Conservation (phyloP, 306 rosid genomes). For the Morella rubra region DNA sequence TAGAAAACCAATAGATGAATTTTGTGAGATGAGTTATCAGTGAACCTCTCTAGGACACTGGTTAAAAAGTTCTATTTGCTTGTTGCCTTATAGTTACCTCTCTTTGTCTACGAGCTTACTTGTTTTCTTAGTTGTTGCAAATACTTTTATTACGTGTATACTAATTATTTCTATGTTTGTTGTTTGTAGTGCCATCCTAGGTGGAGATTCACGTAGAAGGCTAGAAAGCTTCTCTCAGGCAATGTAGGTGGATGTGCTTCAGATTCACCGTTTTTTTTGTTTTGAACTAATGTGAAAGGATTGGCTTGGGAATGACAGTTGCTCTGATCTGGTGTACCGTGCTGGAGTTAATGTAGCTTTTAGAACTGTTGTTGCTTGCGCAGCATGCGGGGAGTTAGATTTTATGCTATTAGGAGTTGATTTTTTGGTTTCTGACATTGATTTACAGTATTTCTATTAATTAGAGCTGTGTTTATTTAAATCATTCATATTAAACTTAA, state of each 20-base stretch:
- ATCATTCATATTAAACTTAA: neutral
- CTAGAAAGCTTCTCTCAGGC: constrained; percentile 8
- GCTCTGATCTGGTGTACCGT: constrained; percentile 12
- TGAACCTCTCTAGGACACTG: too few species aligned
- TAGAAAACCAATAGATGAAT: too few species aligned
- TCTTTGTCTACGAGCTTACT: neutral
- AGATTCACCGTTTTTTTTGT: neutral
- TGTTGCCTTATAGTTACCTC: neutral
- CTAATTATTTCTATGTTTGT: neutral
- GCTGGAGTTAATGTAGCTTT: constrained; percentile 13
- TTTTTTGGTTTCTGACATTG: constrained; percentile 19
- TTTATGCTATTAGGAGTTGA: neutral
- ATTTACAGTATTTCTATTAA: neutral
- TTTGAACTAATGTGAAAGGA: neutral
- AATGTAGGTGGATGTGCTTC: neutral
- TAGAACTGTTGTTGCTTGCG: constrained; percentile 1
- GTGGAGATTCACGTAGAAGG: neutral
- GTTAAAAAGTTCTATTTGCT: neutral
- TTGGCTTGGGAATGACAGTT: constrained; percentile 21
- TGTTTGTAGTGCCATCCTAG: constrained; percentile 29
- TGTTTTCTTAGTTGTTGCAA: neutral
- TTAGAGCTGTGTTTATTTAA: constrained; percentile 3
- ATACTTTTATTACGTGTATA: too few species aligned
- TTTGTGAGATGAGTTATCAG: too few species aligned
- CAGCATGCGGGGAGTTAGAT: constrained; percentile 7